These are phyloP conservation scores for Afroboletus lepidellus DNA, from an alignment of 1,284 basidiomycete species.

Conservation along the genomic window DNA sequence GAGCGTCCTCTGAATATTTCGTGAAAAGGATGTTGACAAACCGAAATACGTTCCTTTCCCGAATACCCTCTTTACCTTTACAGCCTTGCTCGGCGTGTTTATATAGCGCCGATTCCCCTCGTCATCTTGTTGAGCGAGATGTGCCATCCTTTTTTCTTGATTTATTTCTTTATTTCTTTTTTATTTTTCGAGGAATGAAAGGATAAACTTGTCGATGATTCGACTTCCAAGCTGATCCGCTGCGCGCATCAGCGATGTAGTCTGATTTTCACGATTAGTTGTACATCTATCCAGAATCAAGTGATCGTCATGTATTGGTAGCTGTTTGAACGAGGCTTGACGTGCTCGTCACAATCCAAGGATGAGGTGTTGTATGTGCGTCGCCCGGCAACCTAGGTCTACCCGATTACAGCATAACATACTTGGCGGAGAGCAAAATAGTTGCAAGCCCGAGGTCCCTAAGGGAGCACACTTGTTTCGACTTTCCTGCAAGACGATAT, in stretches of 20 bases:
- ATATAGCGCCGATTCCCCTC: constrained; percentile 6
- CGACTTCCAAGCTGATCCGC: constrained; percentile 16
- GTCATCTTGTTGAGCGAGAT: constrained; percentile 17
- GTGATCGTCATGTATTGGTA: constrained; percentile 26
- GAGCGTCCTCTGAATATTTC: background rate
- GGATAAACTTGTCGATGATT: background rate
- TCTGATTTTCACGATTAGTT: background rate
- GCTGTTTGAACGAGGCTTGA: background rate
- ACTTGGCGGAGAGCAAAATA: too few relatives aligned
- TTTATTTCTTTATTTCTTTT: background rate
- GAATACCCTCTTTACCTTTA: background rate
- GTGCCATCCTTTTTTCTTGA: background rate
- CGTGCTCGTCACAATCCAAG: too few relatives aligned
- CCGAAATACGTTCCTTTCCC: constrained; percentile 8
- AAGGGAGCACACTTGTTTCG: too few relatives aligned
- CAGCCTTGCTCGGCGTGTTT: constrained; percentile 1
- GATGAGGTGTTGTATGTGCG: too few relatives aligned
- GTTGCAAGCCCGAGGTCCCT: too few relatives aligned
- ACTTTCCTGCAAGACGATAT: too few relatives aligned
- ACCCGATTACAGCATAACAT: too few relatives aligned
- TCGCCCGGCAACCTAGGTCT: too few relatives aligned
- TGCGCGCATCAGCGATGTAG: constrained; percentile 18
- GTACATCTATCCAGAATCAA: constrained; percentile 4
- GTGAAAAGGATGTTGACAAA: background rate
- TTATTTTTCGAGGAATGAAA: background rate